Base-by-base conservation (phyloP, 78 protist species). In the Isochrysis galbana region DNA sequence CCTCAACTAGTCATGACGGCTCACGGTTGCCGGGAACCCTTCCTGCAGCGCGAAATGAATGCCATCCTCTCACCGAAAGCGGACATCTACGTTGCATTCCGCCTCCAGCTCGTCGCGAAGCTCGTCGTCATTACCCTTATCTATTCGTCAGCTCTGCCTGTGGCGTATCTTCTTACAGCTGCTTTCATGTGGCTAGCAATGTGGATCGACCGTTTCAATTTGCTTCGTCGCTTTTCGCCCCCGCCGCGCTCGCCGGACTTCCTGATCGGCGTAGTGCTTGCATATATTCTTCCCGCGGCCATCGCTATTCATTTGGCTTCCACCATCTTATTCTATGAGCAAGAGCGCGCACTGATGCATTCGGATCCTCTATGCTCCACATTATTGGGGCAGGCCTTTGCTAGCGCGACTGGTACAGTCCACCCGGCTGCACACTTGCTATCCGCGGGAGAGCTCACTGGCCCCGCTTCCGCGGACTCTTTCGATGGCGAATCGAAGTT, bases 1-100 rank as follows among this genome's bases (percentile, higher is more conserved):
- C n/a, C n/a, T n/a, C n/a, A n/a, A n/a, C n/a, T n/a, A n/a, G n/a
- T n/a, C n/a, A n/a, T n/a, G n/a, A n/a, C n/a, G n/a, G n/a, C n/a
- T n/a, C n/a, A n/a, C n/a, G n/a, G n/a, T n/a, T n/a, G n/a, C n/a
- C n/a, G n/a, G n/a, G n/a, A n/a, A n/a, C n/a, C n/a, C n/a, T n/a
- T n/a, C n/a, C n/a, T n/a, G 67, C 74, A 61, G 74, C 74, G 74
- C 74, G 74, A 61, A 32, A 61, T 61, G 74, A 61, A 61, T 32
- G 5, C 19, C 36, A 7, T 61, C n/a, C 23, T 7, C 3, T 23
- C 10, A 32, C 74, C n/a, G 23, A 21, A 61, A 10, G 74, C 74
- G 36, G 74, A 61, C 74, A 61, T 61, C 74, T 61, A 61, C 74
- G 36, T 61, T 21, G 74, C 74, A 7, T 61, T 61, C 14, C 74